Evolutionary conservation across 148 eudicot species (phyloP), one percentile per base, ranked within the genome.

Genomic region (Polygonum aviculare): DNA sequence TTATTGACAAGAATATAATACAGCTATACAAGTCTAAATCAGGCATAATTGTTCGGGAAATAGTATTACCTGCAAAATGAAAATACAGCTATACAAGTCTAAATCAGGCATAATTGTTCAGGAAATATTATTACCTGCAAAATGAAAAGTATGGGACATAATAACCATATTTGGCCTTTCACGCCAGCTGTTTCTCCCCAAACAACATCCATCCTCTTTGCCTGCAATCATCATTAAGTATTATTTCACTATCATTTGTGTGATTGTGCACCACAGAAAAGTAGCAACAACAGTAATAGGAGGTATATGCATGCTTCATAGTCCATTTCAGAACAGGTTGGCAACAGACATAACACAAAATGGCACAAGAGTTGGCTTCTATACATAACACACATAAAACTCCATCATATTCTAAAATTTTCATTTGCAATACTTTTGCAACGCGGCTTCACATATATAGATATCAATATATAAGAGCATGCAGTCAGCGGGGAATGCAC

Each of bases 151-250:
- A 86, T 77, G 36, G 88, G 88, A 73, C 82, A 81, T 21, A 86
- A 79, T 78, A 86, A 77, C 83, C 84, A 78, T 49, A 86, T 72
- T 50, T 86, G 88, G 44, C 88, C 88, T 73, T 76, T 81, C 69
- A 83, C 88, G 73, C 88, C 88, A 59, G 86, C 84, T 31, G 86
- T 81, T 86, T 86, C 88, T 50, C 88, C 88, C 88, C 88, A 83
- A 38, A 86, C 88, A 77, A 86, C 81, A 79, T 86, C 88, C 88
- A 86, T 86, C 78, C 84, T 81, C 74, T 86, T 86, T 69, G 88
- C 88, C 88, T 86, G 82, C 49, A 76, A 77, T 48, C 74, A 49
- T 63, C 57, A 77, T 35, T 40, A 21, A 31, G 15, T 12, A 14
- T 62, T 62, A 11, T 8, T 7, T 21, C 4, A 22, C 14, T 4